Conservation (phyloP, 2,329 filamentous ascomycete species). For the Aspergillus eucalypticola region DNA sequence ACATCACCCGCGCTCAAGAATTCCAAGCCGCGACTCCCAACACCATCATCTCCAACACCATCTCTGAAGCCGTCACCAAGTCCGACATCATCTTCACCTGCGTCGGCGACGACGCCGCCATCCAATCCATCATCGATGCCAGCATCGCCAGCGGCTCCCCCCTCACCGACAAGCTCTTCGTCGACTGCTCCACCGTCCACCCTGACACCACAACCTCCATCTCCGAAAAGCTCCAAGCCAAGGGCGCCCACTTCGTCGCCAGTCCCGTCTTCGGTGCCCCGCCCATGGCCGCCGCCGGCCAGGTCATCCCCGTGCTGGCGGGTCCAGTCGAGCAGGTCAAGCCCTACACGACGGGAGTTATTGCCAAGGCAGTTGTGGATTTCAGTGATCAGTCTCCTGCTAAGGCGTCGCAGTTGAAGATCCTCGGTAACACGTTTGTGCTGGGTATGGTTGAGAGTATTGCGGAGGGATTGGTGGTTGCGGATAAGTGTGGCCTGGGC, state of each 20-base stretch:
- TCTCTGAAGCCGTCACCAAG: neutral
- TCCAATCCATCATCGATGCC: neutral
- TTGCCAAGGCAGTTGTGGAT: neutral
- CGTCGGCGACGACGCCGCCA: constrained; percentile 1
- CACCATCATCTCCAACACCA: neutral
- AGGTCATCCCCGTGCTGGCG: constrained; percentile 1
- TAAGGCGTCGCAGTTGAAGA: neutral
- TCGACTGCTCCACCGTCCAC: constrained; percentile 3
- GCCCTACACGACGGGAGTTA: neutral
- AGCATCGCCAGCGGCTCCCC: neutral
- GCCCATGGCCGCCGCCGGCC: neutral
- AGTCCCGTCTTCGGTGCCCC: constrained; percentile 3
- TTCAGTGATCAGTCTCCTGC: neutral
- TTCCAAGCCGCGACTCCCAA: neutral
- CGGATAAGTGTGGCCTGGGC: constrained; percentile 13
- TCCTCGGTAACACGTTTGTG: constrained; percentile 4
- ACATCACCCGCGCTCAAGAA: neutral
- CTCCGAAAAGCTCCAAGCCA: neutral
- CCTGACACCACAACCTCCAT: neutral
- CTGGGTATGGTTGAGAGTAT: neutral
- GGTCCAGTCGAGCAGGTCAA: neutral
- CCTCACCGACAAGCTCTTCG: neutral
- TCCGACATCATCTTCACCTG: constrained; percentile 7
- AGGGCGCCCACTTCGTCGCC: neutral
- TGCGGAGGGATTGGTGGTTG: constrained; percentile 1